A percentile compares a stretch with the other conserved stretches of the same genome.
Evolutionary conservation across 306 rosid species (phyloP).

Genomic region (cucumber (Cucumis sativus)): DNA sequence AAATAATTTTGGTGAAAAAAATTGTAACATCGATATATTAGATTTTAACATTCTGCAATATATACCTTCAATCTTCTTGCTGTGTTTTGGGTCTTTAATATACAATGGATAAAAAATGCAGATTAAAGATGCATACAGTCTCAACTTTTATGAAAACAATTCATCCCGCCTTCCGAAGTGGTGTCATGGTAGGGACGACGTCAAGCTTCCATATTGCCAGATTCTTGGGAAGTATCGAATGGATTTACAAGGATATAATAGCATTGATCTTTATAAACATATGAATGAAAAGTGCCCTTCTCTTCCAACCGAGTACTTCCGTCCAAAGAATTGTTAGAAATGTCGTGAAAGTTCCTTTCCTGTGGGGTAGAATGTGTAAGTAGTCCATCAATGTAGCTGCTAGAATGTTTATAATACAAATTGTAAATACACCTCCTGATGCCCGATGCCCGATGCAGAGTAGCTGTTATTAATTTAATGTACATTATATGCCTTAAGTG

Average conservation of each 20-base stretch:
- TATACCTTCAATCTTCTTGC: not conserved
- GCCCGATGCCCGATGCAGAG: not conserved
- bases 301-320: slow-evolving; percentile 63
- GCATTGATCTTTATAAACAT: slow-evolving; percentile 55
- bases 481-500: not conserved
- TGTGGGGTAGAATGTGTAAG: not conserved
- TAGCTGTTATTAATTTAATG: not conserved
- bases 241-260: slow-evolving; percentile 85
- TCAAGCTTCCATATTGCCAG: slow-evolving; percentile 89
- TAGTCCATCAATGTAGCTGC: not conserved
- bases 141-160: slow-evolving; percentile 72
- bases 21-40: not conserved
- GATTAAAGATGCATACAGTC: slow-evolving; percentile 89
- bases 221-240: slow-evolving; percentile 76
- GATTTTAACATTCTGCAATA: not conserved
- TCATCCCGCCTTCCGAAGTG: slow-evolving; percentile 75
- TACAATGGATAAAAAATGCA: slow-evolving; percentile 28
- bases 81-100: not conserved
- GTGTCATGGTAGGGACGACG: slow-evolving; percentile 74
- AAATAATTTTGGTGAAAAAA: not conserved
- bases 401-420: not conserved
- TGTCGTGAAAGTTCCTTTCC: not conserved
- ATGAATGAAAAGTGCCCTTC: slow-evolving; percentile 97
- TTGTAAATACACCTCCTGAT: not conserved
- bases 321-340: slow-evolving; percentile 46